Percentiles rank a stretch among this genome's conserved stretches.
Conservation (phyloP, 768 basidiomycete species). For the Megacollybia marginata region DNA sequence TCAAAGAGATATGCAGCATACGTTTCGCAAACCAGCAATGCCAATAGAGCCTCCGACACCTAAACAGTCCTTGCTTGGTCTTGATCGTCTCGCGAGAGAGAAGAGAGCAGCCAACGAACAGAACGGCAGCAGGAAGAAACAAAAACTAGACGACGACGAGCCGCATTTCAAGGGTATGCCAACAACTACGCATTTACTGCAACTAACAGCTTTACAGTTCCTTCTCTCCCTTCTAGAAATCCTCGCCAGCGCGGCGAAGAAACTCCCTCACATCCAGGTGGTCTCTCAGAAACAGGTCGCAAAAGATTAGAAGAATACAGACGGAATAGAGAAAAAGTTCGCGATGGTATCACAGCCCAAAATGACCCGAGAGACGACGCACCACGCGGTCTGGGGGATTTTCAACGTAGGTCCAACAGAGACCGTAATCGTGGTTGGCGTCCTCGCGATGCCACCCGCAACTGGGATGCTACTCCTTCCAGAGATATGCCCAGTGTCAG, state of each 20-base stretch:
- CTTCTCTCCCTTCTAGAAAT: conserved; percentile 56
- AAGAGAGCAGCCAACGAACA: conserved; percentile 63
- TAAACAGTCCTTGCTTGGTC: conserved; percentile 71
- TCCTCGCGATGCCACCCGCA: conserved; percentile 21
- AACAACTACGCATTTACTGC: background rate
- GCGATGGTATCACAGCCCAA: conserved; percentile 64
- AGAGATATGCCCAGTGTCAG: conserved; percentile 77
- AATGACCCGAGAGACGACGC: conserved; percentile 49
- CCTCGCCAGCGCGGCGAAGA: conserved; percentile 75
- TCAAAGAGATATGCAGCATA: conserved; percentile 66
- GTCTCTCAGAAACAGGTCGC: conserved; percentile 71
- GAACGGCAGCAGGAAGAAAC: conserved; percentile 55
- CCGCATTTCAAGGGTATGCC: conserved; percentile 78
- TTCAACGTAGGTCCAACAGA: conserved; percentile 86
- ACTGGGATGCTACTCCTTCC: conserved; percentile 56
- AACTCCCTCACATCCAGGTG: conserved; percentile 90
- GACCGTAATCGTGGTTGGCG: conserved; percentile 48
- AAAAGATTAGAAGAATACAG: conserved; percentile 73
- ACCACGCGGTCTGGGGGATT: conserved; percentile 83
- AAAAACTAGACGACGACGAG: conserved; percentile 52
- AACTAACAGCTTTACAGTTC: conserved; percentile 47
- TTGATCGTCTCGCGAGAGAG: conserved; percentile 84
- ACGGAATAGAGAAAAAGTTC: conserved; percentile 58
- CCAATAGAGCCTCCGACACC: conserved; percentile 74
- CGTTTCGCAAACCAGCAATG: conserved; percentile 70